Evolutionary conservation across 495 filamentous ascomycete genomes (phyloP).

Genomic region (Aspergillus affinis): DNA sequence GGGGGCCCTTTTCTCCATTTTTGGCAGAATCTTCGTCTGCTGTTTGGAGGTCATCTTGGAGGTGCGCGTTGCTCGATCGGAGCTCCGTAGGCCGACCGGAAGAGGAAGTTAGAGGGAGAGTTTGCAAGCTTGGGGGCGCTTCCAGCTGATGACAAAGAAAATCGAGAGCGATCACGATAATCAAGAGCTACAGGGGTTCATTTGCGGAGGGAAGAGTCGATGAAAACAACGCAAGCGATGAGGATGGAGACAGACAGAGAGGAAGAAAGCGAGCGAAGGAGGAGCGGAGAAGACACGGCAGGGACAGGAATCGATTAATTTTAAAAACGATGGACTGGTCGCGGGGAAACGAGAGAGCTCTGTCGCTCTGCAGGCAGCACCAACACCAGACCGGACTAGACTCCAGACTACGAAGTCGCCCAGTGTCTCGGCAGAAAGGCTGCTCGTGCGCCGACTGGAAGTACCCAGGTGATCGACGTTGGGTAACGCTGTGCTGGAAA

Average conservation of each 20-base stretch:
- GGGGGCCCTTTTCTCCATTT: constrained; percentile 41
- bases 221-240: background rate
- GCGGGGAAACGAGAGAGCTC: background rate
- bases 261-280: background rate
- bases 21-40: constrained; percentile 31
- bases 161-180: background rate
- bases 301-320: background rate
- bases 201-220: background rate
- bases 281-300: too few relatives aligned
- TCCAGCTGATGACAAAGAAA: background rate
- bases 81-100: background rate
- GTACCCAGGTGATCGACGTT: too few relatives aligned
- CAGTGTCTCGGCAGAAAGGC: background rate
- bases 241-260: background rate
- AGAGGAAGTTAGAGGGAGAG: background rate
- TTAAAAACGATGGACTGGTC: background rate
- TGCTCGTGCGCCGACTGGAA: background rate
- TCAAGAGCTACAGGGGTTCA: background rate
- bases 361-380: too few relatives aligned
- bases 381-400: background rate
- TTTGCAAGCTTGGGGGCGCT: background rate
- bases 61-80: background rate
- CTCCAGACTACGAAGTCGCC: background rate
- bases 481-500: too few relatives aligned
- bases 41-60: background rate